Base-by-base conservation (phyloP, 352 stramenopile species). In the Pythium rishiriense region DNA sequence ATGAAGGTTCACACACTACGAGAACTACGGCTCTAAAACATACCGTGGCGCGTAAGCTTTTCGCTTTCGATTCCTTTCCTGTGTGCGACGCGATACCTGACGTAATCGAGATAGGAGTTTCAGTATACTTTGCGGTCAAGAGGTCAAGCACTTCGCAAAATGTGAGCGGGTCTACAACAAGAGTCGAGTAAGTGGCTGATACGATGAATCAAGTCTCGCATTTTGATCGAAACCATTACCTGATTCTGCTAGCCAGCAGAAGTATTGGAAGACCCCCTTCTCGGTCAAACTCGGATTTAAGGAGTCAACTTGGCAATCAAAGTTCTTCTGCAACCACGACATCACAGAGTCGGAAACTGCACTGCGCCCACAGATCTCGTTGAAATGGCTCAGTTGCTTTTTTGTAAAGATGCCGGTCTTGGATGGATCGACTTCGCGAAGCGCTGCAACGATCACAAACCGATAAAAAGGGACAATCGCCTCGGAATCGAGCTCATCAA, bases 181-280 rank as follows among this genome's bases (percentile, higher is more conserved):
- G 17, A 46, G 39, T 46, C 17, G 39, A 46, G 8, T 24, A 6
- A 46, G 2, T n/a, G 14, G 8, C 8, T 19, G 2, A 46, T 2
- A 2, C 10, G 22, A 46, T 12, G 10, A 1, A 46, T 22, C 39
- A 24, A n/a, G 2, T 19, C 14, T 10, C 39, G 12, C 10, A 7
- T 45, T 7, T 21, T 14, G 14, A 46, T 24, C 39, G 37, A 29
- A 45, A 1, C 15, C 59, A 28, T 17, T 3, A 90, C 83, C 81
- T 66, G 78, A 79, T 69, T 88, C 78, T 3, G 76, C 84, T 8
- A 91, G 46, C 77, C 79, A 91, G 31, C 70, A 79, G 43, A 93
- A 89, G 47, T 93, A 93, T 49, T 85, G 61, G 19, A 88, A 50
- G 12, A 93, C 54, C 12, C 81, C 81, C 39, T 74, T 70, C 52